Conservation (phyloP, 371 early-diverging fungal genomes). For the Entomophthora muscae region DNA sequence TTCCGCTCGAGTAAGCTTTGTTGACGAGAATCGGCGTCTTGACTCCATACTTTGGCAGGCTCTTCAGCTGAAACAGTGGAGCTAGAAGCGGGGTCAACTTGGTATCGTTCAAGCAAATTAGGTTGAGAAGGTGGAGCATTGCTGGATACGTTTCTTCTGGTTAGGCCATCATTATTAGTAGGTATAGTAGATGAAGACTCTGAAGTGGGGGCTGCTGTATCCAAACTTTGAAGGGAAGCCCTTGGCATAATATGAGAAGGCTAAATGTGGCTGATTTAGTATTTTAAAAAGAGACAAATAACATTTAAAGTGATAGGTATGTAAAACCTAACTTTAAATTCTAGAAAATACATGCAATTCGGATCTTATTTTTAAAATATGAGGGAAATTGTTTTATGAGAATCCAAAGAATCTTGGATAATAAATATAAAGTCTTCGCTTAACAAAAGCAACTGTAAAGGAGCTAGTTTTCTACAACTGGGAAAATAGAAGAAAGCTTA, state of each 20-base stretch:
- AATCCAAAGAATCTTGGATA: background rate
- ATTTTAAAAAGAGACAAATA: background rate
- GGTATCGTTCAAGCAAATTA: background rate
- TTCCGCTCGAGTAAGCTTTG: background rate
- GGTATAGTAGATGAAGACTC: background rate
- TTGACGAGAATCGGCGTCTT: background rate
- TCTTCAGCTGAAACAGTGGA: background rate
- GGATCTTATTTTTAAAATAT: background rate
- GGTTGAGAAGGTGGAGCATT: background rate
- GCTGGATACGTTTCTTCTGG: background rate
- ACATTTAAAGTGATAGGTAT: background rate
- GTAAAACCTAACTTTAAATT: too few species aligned
- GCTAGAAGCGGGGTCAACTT: background rate
- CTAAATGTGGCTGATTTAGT: background rate
- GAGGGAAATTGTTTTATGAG: background rate
- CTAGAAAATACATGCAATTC: too few species aligned
- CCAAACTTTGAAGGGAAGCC: background rate
- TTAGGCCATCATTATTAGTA: background rate
- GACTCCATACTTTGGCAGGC: background rate
- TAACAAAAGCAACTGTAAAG: background rate
- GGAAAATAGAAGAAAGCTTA: slow-evolving; percentile 13
- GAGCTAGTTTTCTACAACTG: background rate
- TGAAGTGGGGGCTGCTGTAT: background rate
- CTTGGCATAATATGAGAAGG: background rate
- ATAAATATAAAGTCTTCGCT: background rate